Percentiles rank a stretch among this genome's conserved stretches.
Evolutionary conservation across 306 rosid species (phyloP).

Genomic region (Sicyos edulis): DNA sequence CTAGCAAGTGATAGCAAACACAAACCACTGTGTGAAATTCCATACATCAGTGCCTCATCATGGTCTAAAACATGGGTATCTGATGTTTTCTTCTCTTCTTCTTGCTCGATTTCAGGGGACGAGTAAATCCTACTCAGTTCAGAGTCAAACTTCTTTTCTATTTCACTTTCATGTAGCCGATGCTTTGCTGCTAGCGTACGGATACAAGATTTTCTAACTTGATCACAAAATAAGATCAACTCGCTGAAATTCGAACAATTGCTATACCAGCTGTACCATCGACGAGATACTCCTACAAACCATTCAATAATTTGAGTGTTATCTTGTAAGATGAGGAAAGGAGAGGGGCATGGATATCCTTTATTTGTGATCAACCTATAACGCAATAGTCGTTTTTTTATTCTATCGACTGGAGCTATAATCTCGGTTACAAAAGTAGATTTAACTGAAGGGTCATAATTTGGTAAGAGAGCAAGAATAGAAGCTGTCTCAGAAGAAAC

Average conservation of each 20-base stretch:
- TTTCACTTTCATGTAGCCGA: constrained; percentile 55
- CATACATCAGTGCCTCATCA: constrained; percentile 73
- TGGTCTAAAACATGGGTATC: constrained; percentile 45
- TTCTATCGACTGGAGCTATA: constrained; percentile 56
- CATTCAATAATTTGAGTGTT: constrained; percentile 61
- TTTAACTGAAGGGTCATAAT: constrained; percentile 35
- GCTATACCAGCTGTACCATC: constrained; percentile 82
- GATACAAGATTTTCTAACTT: constrained; percentile 76
- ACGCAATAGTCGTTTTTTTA: constrained; percentile 54
- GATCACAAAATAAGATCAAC: constrained; percentile 44
- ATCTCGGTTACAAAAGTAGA: constrained; percentile 44
- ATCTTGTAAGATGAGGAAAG: constrained; percentile 66
- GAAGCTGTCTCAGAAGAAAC: constrained; percentile 65
- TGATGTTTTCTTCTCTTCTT: constrained; percentile 33
- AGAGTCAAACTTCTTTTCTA: constrained; percentile 59
- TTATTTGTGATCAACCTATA: constrained; percentile 57
- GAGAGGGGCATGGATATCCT: constrained; percentile 49
- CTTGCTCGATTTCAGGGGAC: constrained; percentile 44
- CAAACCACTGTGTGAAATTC: constrained; percentile 67
- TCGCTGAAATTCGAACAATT: constrained; percentile 54
- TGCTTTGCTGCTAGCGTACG: constrained; percentile 83
- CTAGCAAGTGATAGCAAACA: constrained; percentile 71
- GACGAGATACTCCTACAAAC: constrained; percentile 65
- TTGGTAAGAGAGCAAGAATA: constrained; percentile 54
- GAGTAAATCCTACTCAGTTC: constrained; percentile 65